phyloP scores from a whole-genome alignment of 1,284 basidiomycete species.

The Rhodotorula sp. region DNA sequence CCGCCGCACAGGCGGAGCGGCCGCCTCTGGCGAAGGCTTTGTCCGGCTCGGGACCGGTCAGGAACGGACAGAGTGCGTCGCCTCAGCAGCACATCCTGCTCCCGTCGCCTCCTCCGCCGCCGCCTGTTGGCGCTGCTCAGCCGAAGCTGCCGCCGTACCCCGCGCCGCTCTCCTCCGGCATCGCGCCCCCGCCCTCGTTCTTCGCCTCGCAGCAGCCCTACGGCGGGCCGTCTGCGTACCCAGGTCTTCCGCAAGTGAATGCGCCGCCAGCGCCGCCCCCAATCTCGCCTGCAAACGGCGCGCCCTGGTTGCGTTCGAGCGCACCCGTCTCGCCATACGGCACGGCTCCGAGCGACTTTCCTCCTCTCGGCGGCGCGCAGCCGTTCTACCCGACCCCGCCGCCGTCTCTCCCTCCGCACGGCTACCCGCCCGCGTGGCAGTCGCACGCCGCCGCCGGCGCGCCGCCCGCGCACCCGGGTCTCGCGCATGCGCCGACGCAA shows the following conservation, averaged over 20 bases:
- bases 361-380: background rate
- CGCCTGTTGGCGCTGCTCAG: too few relatives aligned
- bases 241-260: too few relatives aligned
- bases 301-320: background rate
- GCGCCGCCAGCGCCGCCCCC: too few relatives aligned
- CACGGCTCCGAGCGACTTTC: background rate
- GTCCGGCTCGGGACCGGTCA: background rate
- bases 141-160: too few relatives aligned
- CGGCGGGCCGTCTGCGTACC: too few relatives aligned
- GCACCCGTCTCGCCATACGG: background rate
- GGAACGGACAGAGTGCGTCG: too few relatives aligned
- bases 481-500: background rate
- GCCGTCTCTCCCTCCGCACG: background rate
- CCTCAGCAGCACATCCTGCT: background rate
- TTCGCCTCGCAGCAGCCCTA: too few relatives aligned
- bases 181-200: too few relatives aligned
- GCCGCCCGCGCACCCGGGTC: background rate
- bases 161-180: background rate
- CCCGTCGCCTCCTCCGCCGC: too few relatives aligned
- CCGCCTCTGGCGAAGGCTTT: background rate
- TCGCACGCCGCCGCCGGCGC: background rate
- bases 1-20: background rate
- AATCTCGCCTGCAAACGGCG: background rate
- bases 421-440: background rate
- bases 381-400: slow-evolving; percentile 1